Conservation (phyloP, 176 grass and related monocot species). For the Hordeum marinum region DNA sequence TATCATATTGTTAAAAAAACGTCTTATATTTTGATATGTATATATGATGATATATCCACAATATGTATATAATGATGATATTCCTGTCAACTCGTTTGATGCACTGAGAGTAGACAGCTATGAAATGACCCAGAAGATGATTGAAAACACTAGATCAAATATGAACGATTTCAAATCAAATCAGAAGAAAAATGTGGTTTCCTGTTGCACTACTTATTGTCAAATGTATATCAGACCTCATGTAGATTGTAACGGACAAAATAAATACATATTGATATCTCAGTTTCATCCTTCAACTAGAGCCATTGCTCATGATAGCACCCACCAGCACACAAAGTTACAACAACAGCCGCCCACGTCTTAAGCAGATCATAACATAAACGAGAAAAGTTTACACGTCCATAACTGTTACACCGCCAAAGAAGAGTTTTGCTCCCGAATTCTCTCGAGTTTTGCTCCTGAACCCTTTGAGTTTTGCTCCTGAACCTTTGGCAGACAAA, state of each 20-base stretch:
- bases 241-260: background rate
- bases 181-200: too few relatives aligned
- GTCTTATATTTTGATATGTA: too few relatives aligned
- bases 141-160: background rate
- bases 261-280: background rate
- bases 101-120: too few relatives aligned
- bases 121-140: too few relatives aligned
- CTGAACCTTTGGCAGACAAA: background rate
- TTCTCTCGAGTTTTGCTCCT: conserved; percentile 17
- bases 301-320: background rate
- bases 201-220: too few relatives aligned
- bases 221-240: background rate
- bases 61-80: background rate
- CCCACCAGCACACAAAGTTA: background rate
- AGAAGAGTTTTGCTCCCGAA: background rate
- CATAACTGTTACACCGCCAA: conserved; percentile 21
- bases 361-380: conserved; percentile 19
- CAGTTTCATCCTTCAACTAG: background rate
- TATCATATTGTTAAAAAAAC: too few relatives aligned
- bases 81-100: too few relatives aligned
- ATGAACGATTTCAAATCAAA: background rate
- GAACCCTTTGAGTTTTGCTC: conserved; percentile 7
- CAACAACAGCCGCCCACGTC: conserved; percentile 22
- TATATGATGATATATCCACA: too few relatives aligned
- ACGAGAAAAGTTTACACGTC: background rate